Conservation (phyloP, 2,329 filamentous ascomycete species). For the Diaporthe amygdali region DNA sequence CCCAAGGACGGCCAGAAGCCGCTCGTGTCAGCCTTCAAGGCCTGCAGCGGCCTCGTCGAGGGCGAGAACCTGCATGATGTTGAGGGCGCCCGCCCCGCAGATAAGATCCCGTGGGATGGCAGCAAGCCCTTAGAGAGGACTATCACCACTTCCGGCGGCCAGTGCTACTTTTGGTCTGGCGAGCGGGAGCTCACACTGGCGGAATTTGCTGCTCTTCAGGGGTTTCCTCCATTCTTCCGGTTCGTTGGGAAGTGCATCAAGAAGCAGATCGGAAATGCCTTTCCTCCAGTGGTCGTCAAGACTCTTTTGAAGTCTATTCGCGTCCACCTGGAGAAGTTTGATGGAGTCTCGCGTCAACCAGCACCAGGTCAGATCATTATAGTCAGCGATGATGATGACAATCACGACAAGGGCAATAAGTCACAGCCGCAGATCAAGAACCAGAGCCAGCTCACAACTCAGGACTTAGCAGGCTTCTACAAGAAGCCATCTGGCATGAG, state of each 20-base stretch:
- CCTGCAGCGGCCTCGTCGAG: constrained; percentile 41
- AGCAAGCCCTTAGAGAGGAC: constrained; percentile 56
- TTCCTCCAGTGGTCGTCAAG: constrained; percentile 65
- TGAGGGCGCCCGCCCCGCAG: constrained; percentile 25
- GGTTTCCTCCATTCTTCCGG: constrained; percentile 66
- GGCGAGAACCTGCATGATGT: constrained; percentile 45
- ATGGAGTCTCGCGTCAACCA: constrained; percentile 37
- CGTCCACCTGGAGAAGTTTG: constrained; percentile 49
- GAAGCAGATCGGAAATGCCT: constrained; percentile 80
- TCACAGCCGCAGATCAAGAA: neutral
- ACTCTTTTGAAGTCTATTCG: constrained; percentile 55
- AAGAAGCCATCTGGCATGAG: neutral
- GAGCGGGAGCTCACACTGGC: constrained; percentile 66
- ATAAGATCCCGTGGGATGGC: constrained; percentile 47
- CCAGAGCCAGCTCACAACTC: neutral
- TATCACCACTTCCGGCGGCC: constrained; percentile 68
- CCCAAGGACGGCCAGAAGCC: constrained; percentile 41
- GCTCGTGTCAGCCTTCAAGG: constrained; percentile 50
- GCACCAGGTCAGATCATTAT: neutral
- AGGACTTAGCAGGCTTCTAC: neutral
- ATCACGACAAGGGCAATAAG: neutral
- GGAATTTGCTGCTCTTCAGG: constrained; percentile 73
- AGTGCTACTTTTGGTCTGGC: constrained; percentile 71
- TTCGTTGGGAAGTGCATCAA: constrained; percentile 58
- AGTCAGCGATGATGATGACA: constrained; percentile 8